Base-by-base conservation (phyloP, 768 basidiomycete genomes). In the Boletus eberwhitei region DNA sequence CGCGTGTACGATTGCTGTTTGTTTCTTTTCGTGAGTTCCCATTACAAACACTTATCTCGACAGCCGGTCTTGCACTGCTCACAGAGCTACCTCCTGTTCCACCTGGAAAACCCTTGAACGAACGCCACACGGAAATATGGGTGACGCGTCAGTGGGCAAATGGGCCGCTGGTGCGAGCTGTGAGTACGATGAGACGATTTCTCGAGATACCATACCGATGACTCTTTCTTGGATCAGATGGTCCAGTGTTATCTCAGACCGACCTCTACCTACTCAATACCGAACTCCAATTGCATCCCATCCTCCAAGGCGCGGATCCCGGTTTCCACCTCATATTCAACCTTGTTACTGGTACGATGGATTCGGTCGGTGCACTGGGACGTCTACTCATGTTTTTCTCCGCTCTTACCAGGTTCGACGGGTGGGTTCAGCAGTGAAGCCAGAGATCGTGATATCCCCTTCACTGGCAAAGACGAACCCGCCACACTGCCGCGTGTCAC, bases 181-280 rank as follows among this genome's bases (percentile, higher is more conserved):
- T 74, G 58, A 66, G 73, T 64, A 14, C 34, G 22, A 48, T 55
- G 9, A 16, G 4, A 21, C 50, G 35, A 39, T 38, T 14, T 12
- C 31, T 32, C 4, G 26, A 32, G 41, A 14, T 12, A 26, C 26
- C 48, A 8, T 41, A 11, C 46, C 24, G 17, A 48, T 8, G 1
- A 26, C 17, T 36, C 40, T 48, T 61, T 9, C 32, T 49, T 29
- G 39, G 36, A 39, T 19, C 46, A 91, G 88, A 92, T 70, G 90
- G 88, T 0, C 90, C 90, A 6, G 82, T 92, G 7, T 77, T 93
- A 14, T 80, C 82, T 3, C 87, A 88, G 64, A 90, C 88, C 0
- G 90, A 93, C 64, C 77, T 93, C 14, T 93, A 90, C 69, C 79
- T 93, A 4, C 80, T 93, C 52, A 77, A 80, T 41, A 79, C 82